Evolutionary conservation across 768 basidiomycete genomes (phyloP), one percentile per base, ranked within the genome.

Genomic region (Tulasnella calospora): DNA sequence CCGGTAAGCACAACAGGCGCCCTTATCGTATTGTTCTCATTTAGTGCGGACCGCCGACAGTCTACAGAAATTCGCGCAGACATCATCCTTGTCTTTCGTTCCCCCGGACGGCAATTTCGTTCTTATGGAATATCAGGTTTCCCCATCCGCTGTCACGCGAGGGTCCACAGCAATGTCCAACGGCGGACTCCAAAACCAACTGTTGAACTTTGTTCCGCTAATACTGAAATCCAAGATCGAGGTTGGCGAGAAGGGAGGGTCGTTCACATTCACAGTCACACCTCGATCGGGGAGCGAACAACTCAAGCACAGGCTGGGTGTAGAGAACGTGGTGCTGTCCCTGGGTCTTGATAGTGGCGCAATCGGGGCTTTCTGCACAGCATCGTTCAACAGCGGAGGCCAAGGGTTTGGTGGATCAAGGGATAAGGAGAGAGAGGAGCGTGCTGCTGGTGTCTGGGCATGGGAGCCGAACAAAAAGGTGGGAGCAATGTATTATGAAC

Each of bases 101-200:
- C 96, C 96, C 8, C 96, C 96, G 6, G 96, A 98, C 81, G 96
- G 96, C 3, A 89, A 89, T 74, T 98, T 98, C 85, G 88, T 88
- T 10, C 86, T 98, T 27, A 89, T 92, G 82, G 93, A 95, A 80
- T 98, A 98, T 82, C 92, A 92, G 76, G 79, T 88, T n/a, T 80
- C 83, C 47, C 81, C 84, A 23, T 78, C 84, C 12, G 38, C 81
- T 83, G 33, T 83, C 82, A 80, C 82, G 27, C 76, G 13, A 82
- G 90, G 46, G 87, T 89, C 27, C 85, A 67, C 61, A 30, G 90
- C 81, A 79, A 86, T 38, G 81, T 82, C 79, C n/a, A 80, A 75
- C 23, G 70, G 72, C 21, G 78, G 72, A 27, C 23, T 44, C 3
- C 81, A 83, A 67, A 81, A 85, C 36, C 75, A 76, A 38, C 40